These are phyloP conservation scores for Lactarius deliciosus DNA, from an alignment of 768 basidiomycete species.

Conservation along the genomic window DNA sequence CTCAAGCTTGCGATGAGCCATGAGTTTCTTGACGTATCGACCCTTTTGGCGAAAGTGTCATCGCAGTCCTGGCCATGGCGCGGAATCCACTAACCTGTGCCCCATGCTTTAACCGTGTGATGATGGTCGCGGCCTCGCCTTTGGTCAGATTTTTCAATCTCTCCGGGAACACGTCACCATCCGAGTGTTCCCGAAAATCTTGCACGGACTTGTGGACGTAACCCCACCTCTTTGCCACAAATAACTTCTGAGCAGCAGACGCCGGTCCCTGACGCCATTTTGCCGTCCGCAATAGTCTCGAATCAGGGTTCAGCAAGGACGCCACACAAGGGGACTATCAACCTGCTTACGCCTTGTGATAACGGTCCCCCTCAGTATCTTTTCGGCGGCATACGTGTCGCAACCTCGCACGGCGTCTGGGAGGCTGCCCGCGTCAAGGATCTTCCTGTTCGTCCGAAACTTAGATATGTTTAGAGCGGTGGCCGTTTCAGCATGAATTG, in stretches of 20 bases:
- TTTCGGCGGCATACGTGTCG: conserved; percentile 62
- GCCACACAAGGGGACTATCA: conserved; percentile 11
- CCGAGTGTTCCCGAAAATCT: conserved; percentile 29
- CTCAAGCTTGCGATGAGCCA: conserved; percentile 40
- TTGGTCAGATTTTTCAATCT: conserved; percentile 56
- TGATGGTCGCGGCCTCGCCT: conserved; percentile 77
- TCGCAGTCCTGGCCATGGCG: not conserved
- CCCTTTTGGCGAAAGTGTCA: conserved; percentile 39
- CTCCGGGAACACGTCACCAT: conserved; percentile 33
- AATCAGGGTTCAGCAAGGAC: conserved; percentile 5
- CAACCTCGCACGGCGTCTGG: conserved; percentile 62
- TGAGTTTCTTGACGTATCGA: conserved; percentile 55
- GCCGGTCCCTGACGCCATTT: conserved; percentile 65
- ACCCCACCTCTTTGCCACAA: conserved; percentile 55
- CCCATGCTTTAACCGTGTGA: conserved; percentile 75
- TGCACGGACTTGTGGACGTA: conserved; percentile 31
- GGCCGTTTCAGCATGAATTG: conserved; percentile 33
- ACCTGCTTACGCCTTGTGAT: conserved; percentile 51
- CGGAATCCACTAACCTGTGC: conserved; percentile 50
- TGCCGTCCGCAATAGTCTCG: conserved; percentile 61
- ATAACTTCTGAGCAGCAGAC: conserved; percentile 55
- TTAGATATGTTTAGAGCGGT: conserved; percentile 22
- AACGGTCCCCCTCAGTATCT: conserved; percentile 53
- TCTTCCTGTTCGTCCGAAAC: conserved; percentile 32
- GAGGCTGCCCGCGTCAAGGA: conserved; percentile 56